Evolutionary conservation across 2,329 filamentous ascomycete species (phyloP), one percentile per base, ranked within the genome.

Genomic region (Calonectria leucothoes): DNA sequence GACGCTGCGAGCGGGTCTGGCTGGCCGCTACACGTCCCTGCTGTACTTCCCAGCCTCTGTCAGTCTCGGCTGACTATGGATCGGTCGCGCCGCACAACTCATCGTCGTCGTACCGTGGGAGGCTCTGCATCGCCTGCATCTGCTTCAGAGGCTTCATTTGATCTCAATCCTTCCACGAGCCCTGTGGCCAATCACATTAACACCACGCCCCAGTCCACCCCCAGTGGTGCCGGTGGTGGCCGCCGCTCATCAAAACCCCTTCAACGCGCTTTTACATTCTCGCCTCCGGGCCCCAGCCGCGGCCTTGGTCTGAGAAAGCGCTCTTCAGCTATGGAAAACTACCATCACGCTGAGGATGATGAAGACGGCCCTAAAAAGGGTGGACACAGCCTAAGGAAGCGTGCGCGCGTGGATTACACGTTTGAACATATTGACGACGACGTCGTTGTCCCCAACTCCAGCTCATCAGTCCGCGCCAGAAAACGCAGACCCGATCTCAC

Each of bases 391-490:
- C 86, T 92, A 35, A 86, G 90, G 75, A 90, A 89, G 81, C 86
- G 90, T 67, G 84, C 88, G 66, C 89, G 89, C 72, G 86, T 91
- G 75, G 89, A 91, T 82, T 91, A 91, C 84, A 89, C 88, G 39
- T 85, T 87, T 78, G 87, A 88, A 77, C 88, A 90, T 76, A 86
- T 88, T 74, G 86, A 87, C 69, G 88, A 90, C 73, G 89, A 91
- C 52, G 81, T 82, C 51, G 69, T 81, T 59, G 82, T 83, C 48
- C 83, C 82, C 76, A 83, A 80, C 81, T 82, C 82, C 11, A 81
- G 82, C 23, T 80, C 82, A 23, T 81, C 83, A 6, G 69, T 81
- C 65, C 84, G 84, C 69, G 78, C 77, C 71, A 83, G 82, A 72
- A 85, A 86, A 80, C 82, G 85, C 77, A 83, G 80, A 73, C 77